phyloP scores from a whole-genome alignment of 1,139 yeast species.

The Suhomyces anneliseae region DNA sequence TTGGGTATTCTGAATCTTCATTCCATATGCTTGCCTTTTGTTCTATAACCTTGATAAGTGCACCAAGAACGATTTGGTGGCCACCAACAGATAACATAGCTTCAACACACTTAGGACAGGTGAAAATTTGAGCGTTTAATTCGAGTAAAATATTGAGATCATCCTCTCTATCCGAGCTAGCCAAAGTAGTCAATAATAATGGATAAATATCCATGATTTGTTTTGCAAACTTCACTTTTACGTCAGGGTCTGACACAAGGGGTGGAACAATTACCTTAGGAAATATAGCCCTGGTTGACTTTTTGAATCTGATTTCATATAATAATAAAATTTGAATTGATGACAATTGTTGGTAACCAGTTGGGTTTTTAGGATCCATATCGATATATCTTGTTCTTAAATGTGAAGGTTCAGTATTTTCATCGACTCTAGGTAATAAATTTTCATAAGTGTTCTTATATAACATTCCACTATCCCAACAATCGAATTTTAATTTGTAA shows the following conservation, averaged over 20 bases:
- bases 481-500: constrained; percentile 12
- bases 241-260: constrained; percentile 47
- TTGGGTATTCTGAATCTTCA: constrained; percentile 29
- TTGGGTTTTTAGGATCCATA: background rate
- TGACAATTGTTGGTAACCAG: constrained; percentile 26
- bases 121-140: constrained; percentile 60
- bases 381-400: background rate
- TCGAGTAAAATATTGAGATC: constrained; percentile 54
- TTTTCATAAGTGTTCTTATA: constrained; percentile 8
- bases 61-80: constrained; percentile 46
- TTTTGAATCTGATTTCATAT: constrained; percentile 59
- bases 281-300: constrained; percentile 46
- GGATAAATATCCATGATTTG: constrained; percentile 61
- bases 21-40: constrained; percentile 32
- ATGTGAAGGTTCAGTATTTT: background rate
- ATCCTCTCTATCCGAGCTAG: constrained; percentile 64
- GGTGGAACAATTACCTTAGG: constrained; percentile 53
- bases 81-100: constrained; percentile 37
- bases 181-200: constrained; percentile 46
- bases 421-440: background rate
- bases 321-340: constrained; percentile 53
- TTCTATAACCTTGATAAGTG: constrained; percentile 48
- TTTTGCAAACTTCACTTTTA: constrained; percentile 48
- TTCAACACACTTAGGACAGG: constrained; percentile 60
- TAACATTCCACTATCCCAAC: constrained; percentile 35